phyloP scores from a whole-genome alignment of 2,329 filamentous ascomycete species.

The Colletotrichum somersetense region DNA sequence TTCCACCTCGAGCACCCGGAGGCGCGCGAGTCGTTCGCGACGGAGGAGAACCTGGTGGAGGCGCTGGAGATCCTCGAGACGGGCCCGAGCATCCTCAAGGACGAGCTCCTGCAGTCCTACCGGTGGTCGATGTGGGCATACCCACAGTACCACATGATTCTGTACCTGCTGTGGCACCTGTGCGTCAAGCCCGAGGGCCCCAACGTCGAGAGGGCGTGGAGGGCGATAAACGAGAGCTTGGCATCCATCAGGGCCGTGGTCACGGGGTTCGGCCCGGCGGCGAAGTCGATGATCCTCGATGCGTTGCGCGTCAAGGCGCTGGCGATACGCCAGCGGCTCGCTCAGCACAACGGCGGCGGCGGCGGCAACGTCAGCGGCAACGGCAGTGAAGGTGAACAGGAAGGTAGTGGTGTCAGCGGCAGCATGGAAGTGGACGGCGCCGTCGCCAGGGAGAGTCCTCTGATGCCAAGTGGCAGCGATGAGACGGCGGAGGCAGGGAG shows the following conservation, averaged over 20 bases:
- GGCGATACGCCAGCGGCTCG: slow-evolving; percentile 42
- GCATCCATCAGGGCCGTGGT: slow-evolving; percentile 26
- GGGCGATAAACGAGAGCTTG: slow-evolving; percentile 40
- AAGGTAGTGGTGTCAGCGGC: neutral
- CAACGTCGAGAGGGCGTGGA: slow-evolving; percentile 51
- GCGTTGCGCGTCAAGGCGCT: slow-evolving; percentile 50
- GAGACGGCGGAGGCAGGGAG: slow-evolving; percentile 6
- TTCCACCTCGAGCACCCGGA: slow-evolving; percentile 43
- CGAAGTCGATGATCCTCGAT: slow-evolving; percentile 50
- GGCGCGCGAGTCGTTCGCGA: slow-evolving; percentile 44
- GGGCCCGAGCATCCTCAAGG: slow-evolving; percentile 45
- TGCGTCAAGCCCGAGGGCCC: slow-evolving; percentile 53
- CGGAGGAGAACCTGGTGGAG: slow-evolving; percentile 50
- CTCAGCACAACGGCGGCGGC: neutral
- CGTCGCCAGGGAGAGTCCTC: slow-evolving; percentile 18
- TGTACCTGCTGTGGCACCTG: slow-evolving; percentile 59
- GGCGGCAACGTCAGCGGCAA: neutral
- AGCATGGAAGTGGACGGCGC: neutral
- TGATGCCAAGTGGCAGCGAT: slow-evolving; percentile 10
- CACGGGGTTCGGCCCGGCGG: slow-evolving; percentile 40
- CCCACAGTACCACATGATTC: slow-evolving; percentile 58
- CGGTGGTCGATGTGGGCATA: slow-evolving; percentile 56
- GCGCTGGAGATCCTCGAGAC: slow-evolving; percentile 53
- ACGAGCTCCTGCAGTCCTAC: slow-evolving; percentile 55
- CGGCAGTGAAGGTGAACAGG: neutral